Evolutionary conservation across 176 grass and related monocot species (phyloP).

Genomic region (Saccharum spontaneum): DNA sequence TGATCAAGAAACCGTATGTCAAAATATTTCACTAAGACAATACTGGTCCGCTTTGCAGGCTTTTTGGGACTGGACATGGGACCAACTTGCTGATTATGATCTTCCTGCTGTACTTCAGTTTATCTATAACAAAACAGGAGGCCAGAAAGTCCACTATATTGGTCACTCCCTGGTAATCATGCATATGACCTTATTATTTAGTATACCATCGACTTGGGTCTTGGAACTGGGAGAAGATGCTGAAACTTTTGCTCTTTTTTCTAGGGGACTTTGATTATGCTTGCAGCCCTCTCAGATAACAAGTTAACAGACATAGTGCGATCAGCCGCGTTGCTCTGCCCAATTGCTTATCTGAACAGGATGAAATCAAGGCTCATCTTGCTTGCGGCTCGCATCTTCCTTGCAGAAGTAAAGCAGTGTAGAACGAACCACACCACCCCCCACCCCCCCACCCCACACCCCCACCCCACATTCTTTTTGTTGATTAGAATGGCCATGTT

Average conservation of each 20-base stretch:
- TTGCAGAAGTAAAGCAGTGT: constrained; percentile 46
- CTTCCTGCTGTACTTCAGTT: constrained; percentile 55
- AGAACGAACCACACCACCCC: neutral
- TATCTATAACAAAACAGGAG: constrained; percentile 41
- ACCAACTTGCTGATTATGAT: constrained; percentile 55
- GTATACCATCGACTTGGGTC: neutral
- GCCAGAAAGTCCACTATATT: constrained; percentile 53
- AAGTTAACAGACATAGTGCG: constrained; percentile 46
- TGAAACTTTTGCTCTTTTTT: constrained; percentile 21
- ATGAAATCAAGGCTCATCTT: constrained; percentile 32
- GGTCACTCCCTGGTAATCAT: constrained; percentile 53
- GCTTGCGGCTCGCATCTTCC: constrained; percentile 27
- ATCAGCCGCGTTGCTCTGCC: constrained; percentile 63
- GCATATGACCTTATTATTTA: neutral
- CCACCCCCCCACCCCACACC: no score
- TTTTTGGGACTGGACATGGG: constrained; percentile 67
- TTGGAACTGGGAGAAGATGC: neutral
- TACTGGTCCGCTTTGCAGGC: constrained; percentile 32
- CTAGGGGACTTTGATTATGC: constrained; percentile 61
- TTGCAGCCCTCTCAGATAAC: constrained; percentile 56
- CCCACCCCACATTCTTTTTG: neutral
- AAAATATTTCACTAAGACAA: constrained; percentile 21
- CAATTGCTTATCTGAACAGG: constrained; percentile 50
- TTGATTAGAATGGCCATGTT: neutral
- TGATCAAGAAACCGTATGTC: constrained; percentile 2